Conservation (phyloP, 805 yeast species). For the Candida pseudoglaebosa region DNA sequence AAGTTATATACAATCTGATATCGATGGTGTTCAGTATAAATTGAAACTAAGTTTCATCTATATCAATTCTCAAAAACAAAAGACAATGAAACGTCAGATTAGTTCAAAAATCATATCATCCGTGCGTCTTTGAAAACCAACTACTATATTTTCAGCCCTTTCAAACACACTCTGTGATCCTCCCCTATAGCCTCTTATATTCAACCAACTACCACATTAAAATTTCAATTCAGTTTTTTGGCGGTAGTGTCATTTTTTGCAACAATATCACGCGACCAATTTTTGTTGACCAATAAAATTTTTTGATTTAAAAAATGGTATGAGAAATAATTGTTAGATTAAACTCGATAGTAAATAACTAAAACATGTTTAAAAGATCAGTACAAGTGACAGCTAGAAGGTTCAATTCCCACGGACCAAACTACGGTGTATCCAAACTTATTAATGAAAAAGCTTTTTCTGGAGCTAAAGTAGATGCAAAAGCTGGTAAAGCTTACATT, state of each 20-base stretch:
- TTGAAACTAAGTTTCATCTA: too few species aligned
- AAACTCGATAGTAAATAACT: background rate
- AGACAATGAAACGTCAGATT: too few species aligned
- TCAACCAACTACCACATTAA: too few species aligned
- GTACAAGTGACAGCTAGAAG: conserved; percentile 37
- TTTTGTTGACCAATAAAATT: conserved; percentile 3
- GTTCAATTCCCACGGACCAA: conserved; percentile 39
- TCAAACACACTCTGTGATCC: too few species aligned
- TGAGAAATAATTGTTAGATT: conserved; percentile 6
- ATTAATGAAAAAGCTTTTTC: conserved; percentile 39
- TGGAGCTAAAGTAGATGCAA: conserved; percentile 39
- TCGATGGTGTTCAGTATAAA: too few species aligned
- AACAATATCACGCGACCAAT: background rate
- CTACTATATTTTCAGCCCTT: too few species aligned
- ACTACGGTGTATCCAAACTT: conserved; percentile 37
- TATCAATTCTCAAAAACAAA: too few species aligned
- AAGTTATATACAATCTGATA: too few species aligned
- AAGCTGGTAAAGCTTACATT: conserved; percentile 69
- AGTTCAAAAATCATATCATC: too few species aligned
- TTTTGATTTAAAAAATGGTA: conserved; percentile 1
- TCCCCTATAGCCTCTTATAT: too few species aligned
- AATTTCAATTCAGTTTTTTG: too few species aligned
- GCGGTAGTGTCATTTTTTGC: background rate
- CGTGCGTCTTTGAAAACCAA: too few species aligned
- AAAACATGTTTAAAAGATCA: conserved; percentile 33